Evolutionary conservation across 140 eudicot genomes (phyloP), one percentile per base, ranked within the genome.

Genomic region (Cichorium intybus): DNA sequence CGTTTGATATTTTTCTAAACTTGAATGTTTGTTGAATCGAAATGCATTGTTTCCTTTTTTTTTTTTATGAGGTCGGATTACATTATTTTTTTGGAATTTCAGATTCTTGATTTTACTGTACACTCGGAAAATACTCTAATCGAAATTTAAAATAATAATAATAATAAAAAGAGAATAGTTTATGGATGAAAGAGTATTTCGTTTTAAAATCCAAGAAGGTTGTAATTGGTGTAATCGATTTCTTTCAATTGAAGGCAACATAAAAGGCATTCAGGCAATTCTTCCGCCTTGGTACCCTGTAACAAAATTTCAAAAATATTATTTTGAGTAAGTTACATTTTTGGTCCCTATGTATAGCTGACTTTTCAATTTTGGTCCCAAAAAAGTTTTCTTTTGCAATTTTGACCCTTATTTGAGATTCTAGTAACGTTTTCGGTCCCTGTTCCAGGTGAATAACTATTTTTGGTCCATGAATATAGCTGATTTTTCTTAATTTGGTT

Each of bases 271-370:
- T 93, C 99, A 0, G 99, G 99, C 68, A 93, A 80, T 50, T 93
- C 99, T 71, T 93, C 95, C 0, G 86, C 75, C 65, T 88, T 93
- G 66, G 63, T 93, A 57, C 97, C 99, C 99, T 93, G 90, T 77
- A 73, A 17, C 72, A 74, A 64, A 14, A 43, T 60, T 26, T 29
- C 50, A 49, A 18, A 51, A 55, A 68, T 28, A 21, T 48, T 12
- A 52, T 46, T 46, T 64, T 12, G n/a, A n/a, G n/a, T n/a, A n/a
- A n/a, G n/a, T n/a, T n/a, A n/a, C n/a, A n/a, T n/a, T n/a, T n/a
- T n/a, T n/a, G n/a, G n/a, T n/a, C n/a, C n/a, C n/a, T n/a, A n/a
- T n/a, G n/a, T n/a, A n/a, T n/a, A n/a, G n/a, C n/a, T n/a, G n/a
- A n/a, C n/a, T n/a, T n/a, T n/a, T n/a, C n/a, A n/a, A n/a, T n/a